These are phyloP conservation scores for Myriangium duriaei DNA, from an alignment of 2,329 filamentous ascomycete species.

Conservation along the genomic window DNA sequence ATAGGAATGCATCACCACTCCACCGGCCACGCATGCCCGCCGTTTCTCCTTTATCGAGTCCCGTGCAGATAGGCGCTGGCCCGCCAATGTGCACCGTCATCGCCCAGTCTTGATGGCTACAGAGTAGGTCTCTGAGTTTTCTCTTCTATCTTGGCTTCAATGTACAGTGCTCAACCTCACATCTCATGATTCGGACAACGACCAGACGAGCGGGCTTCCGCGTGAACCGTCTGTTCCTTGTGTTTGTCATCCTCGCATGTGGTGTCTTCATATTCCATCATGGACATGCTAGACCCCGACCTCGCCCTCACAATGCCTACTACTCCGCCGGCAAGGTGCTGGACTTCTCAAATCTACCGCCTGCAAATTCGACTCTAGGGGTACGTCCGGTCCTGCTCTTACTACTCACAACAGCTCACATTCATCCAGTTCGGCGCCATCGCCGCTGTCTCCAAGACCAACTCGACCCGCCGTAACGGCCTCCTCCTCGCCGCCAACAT, in stretches of 20 bases:
- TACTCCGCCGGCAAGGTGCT: constrained; percentile 4
- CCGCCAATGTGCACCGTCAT: too few species aligned
- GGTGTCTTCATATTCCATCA: neutral
- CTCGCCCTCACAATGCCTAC: neutral
- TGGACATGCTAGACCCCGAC: neutral
- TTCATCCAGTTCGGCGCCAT: constrained; percentile 25
- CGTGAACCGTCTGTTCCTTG: neutral
- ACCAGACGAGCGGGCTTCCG: neutral
- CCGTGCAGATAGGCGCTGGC: too few species aligned
- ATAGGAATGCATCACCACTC: too few species aligned
- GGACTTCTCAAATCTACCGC: constrained; percentile 7
- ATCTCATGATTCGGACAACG: constrained; percentile 3
- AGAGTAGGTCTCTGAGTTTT: too few species aligned
- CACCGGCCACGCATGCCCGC: too few species aligned
- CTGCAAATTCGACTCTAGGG: constrained; percentile 13
- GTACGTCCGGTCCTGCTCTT: constrained; percentile 7
- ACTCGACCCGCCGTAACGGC: constrained; percentile 23
- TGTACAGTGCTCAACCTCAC: neutral
- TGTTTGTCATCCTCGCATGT: neutral
- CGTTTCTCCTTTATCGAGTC: too few species aligned
- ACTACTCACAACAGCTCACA: neutral
- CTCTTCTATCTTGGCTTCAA: constrained; percentile 6
- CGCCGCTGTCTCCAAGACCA: constrained; percentile 25
- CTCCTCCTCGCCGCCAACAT: constrained; percentile 27
- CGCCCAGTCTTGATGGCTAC: too few species aligned